Conservation (phyloP, 495 filamentous ascomycete species). For the Xylaria grammica region DNA sequence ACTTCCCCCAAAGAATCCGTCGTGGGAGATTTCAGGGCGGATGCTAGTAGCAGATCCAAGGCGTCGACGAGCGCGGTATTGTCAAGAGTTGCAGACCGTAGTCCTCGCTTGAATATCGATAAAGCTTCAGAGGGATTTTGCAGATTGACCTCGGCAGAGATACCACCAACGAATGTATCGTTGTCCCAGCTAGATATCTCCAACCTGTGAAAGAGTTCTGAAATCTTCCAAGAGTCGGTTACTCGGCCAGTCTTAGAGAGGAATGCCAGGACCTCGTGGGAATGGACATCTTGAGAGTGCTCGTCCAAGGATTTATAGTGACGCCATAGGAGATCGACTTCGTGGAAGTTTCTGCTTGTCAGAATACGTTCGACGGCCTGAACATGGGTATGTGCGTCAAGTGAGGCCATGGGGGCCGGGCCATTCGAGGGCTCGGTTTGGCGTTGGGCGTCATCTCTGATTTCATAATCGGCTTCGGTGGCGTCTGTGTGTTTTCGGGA, state of each 20-base stretch:
- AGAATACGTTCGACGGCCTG: conserved; percentile 24
- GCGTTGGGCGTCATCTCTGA: neutral
- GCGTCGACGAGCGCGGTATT: conserved; percentile 26
- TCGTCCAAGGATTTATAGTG: conserved; percentile 29
- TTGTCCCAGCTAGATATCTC: conserved; percentile 27
- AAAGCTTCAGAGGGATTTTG: conserved; percentile 31
- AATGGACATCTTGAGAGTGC: conserved; percentile 18
- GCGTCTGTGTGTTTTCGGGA: neutral
- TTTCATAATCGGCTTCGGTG: neutral
- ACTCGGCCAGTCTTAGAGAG: conserved; percentile 29
- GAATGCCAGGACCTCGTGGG: conserved; percentile 23
- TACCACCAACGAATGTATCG: conserved; percentile 26
- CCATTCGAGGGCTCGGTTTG: neutral
- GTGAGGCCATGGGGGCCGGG: neutral
- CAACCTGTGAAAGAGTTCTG: conserved; percentile 34
- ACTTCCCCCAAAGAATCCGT: conserved; percentile 22
- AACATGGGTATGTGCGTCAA: neutral
- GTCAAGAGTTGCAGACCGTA: conserved; percentile 20
- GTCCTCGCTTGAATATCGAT: conserved; percentile 29
- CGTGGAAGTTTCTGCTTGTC: conserved; percentile 6
- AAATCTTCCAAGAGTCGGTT: conserved; percentile 36
- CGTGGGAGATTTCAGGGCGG: conserved; percentile 24
- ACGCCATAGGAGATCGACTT: conserved; percentile 30
- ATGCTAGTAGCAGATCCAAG: conserved; percentile 33
- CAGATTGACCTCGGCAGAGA: conserved; percentile 33